These are phyloP conservation scores for Cladosporium sp. DNA, from an alignment of 2,329 filamentous ascomycete genomes.

Conservation along the genomic window DNA sequence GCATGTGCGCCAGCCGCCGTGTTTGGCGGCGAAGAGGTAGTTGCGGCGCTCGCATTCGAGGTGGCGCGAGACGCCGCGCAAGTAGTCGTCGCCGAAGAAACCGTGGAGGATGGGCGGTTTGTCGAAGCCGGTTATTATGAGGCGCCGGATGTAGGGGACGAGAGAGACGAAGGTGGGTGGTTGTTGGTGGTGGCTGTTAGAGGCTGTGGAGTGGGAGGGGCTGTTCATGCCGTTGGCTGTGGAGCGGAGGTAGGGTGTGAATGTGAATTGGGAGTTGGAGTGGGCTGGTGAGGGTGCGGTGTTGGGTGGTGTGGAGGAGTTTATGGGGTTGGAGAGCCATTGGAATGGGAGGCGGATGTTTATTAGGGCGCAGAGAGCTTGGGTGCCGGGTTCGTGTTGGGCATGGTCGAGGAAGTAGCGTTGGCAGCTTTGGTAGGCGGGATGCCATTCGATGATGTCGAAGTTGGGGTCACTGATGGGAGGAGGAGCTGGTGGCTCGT, in stretches of 20 bases:
- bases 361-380: slow-evolving; percentile 82
- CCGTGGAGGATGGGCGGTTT: slow-evolving; percentile 80
- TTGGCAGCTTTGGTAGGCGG: slow-evolving; percentile 82
- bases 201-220: slow-evolving; percentile 29
- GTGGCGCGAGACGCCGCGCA: slow-evolving; percentile 69
- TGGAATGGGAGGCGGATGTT: slow-evolving; percentile 92
- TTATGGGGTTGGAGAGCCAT: slow-evolving; percentile 50
- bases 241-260: slow-evolving; percentile 33
- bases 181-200: slow-evolving; percentile 28
- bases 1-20: slow-evolving; percentile 80
- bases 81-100: slow-evolving; percentile 96
- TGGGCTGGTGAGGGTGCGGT: slow-evolving; percentile 10
- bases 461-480: slow-evolving; percentile 47
- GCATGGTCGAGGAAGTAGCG: slow-evolving; percentile 88
- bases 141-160: slow-evolving; percentile 81
- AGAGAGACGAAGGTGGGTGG: slow-evolving; percentile 55
- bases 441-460: slow-evolving; percentile 90
- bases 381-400: slow-evolving; percentile 75
- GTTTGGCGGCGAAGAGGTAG: slow-evolving; percentile 93
- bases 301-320: slow-evolving; percentile 29
- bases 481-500: not conserved
- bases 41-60: slow-evolving; percentile 89
- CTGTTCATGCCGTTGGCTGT: slow-evolving; percentile 24
- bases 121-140: slow-evolving; percentile 90
- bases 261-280: slow-evolving; percentile 16